Evolutionary conservation across 2,329 filamentous ascomycete genomes (phyloP).

Genomic region (Madurella fahalii): DNA sequence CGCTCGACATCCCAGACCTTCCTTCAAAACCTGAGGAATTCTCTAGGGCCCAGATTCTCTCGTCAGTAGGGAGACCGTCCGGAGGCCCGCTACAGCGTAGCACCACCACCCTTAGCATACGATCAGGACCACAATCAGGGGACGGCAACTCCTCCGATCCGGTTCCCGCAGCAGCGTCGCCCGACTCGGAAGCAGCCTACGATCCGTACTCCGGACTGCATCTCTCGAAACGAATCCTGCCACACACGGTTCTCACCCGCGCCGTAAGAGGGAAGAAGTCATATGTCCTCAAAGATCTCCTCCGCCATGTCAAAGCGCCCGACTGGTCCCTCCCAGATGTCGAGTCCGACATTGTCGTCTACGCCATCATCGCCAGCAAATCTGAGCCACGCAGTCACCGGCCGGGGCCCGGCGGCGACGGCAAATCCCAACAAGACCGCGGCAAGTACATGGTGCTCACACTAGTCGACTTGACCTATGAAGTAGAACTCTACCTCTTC

Average conservation of each 20-base stretch:
- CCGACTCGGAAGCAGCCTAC: conserved; percentile 48
- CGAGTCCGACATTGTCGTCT: conserved; percentile 84
- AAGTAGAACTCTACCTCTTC: conserved; percentile 89
- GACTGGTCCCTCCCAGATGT: conserved; percentile 76
- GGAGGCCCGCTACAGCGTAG: conserved; percentile 39
- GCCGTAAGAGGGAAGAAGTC: conserved; percentile 74
- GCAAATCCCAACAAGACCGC: conserved; percentile 51
- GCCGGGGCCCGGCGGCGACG: conserved; percentile 39
- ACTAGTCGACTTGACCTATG: conserved; percentile 83
- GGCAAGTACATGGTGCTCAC: conserved; percentile 92
- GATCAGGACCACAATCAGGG: conserved; percentile 19
- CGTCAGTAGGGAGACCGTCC: conserved; percentile 29
- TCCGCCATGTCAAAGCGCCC: conserved; percentile 77
- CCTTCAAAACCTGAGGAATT: conserved; percentile 49
- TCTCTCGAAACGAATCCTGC: conserved; percentile 75
- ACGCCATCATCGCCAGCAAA: conserved; percentile 84
- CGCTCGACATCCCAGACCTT: conserved; percentile 50
- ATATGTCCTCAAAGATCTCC: conserved; percentile 73
- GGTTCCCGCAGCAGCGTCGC: conserved; percentile 18
- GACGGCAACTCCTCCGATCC: conserved; percentile 17
- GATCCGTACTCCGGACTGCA: conserved; percentile 85
- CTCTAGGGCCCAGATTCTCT: conserved; percentile 60
- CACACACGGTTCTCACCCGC: conserved; percentile 74
- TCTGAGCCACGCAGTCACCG: conserved; percentile 69
- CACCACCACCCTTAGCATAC: conserved; percentile 38